Base-by-base conservation (phyloP, 2,329 filamentous ascomycete genomes). In the Colletotrichum tamarilloi region DNA sequence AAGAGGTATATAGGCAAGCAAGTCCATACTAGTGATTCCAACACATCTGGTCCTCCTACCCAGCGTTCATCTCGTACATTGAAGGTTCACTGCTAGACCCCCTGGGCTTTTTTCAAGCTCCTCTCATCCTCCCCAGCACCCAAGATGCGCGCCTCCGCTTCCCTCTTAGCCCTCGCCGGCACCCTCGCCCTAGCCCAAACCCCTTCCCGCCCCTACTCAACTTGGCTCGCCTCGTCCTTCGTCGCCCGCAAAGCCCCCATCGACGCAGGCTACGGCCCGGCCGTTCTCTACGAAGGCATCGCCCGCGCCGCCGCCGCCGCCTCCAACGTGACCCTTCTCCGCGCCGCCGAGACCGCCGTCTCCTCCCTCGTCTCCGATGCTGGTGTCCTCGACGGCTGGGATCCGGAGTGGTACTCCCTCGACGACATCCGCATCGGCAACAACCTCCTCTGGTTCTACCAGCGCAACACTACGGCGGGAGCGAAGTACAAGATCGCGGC, bases 401-500 rank as follows among this genome's bases (percentile, higher is more conserved):
- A 87, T 64, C 79, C 83, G n/a, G 79, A 80, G 4, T 85, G 83
- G 77, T 87, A 89, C 80, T 88, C 86, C 2, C 82, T 88, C 2
- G 86, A 88, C 75, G 85, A 90, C 74, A 84, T 89, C 72, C 86
- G 88, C 11, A 82, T 89, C 32, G 88, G 87, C 12, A 85, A 87
- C 74, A 87, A 87, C 76, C 79, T 88, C 53, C 81, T 90, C 2
- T 87, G 82, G 76, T 84, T 87, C 80, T 86, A 87, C 77, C 82
- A 84, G 75, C 78, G 82, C 68, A 49, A 49, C 42, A 86, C 85
- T 0, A 82, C 82, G 16, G 82, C 86, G 55, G 76, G 80, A 7
- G 38, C 38, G 2, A 88, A 86, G 76, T 90, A 88, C 79, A 85
- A 85, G 75, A 76, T 77, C 6, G 88, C 87, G 0, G 86, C 87